Conservation (phyloP, 208 protist genomes). For the Trypanosoma mega region DNA sequence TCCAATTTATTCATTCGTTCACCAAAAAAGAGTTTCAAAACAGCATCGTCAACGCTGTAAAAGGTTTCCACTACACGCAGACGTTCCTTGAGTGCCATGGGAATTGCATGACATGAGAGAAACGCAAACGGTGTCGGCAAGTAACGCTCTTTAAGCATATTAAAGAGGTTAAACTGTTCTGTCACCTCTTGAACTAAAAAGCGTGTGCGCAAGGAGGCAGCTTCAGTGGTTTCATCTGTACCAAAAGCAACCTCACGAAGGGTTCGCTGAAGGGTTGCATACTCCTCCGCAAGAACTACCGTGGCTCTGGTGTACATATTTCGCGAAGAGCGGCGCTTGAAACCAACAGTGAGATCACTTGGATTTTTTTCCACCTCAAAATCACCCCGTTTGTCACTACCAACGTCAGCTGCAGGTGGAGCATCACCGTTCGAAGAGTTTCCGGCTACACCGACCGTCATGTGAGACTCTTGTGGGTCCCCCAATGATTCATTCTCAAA, state of each 20-base stretch:
- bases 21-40: conserved; percentile 77
- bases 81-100: conserved; percentile 59
- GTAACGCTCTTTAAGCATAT: conserved; percentile 55
- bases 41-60: conserved; percentile 64
- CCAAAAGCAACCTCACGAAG: conserved; percentile 38
- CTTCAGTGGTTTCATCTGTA: conserved; percentile 4
- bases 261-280: conserved; percentile 46
- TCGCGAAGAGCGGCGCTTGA: not conserved
- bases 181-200: conserved; percentile 63
- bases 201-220: conserved; percentile 26
- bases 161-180: conserved; percentile 80
- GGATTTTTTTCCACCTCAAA: too few relatives aligned
- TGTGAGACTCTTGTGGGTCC: too few relatives aligned
- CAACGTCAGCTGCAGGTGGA: too few relatives aligned
- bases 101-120: conserved; percentile 69
- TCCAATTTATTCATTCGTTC: conserved; percentile 56
- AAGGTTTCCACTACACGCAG: conserved; percentile 66
- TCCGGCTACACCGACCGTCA: too few relatives aligned
- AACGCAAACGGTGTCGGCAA: conserved; percentile 79
- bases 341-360: too few relatives aligned
- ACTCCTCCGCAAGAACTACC: conserved; percentile 48
- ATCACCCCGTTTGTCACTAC: too few relatives aligned
- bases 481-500: too few relatives aligned
- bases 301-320: not conserved
- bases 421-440: too few relatives aligned